Base-by-base conservation (phyloP, 2,329 filamentous ascomycete genomes). In the Epichloe sibirici region DNA sequence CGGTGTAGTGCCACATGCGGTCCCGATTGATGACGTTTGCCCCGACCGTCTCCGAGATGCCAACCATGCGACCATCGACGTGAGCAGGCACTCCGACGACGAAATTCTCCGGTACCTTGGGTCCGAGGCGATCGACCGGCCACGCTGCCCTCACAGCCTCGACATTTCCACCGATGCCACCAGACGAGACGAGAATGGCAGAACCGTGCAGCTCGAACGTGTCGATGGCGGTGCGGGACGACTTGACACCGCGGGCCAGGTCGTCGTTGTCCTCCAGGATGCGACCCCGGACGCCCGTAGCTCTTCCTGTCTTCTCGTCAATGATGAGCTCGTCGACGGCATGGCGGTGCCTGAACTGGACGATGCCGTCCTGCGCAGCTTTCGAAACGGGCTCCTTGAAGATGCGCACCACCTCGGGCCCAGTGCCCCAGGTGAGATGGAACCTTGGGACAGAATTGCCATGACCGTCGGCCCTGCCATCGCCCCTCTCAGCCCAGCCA, bases 1-100 rank as follows among this genome's bases (percentile, higher is more conserved):
- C 80, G 11, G 78, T 82, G 61, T 83, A 83, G 62, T 83, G 79
- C 80, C 80, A 83, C 79, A 83, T 82, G 44, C 80, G 69, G 59
- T 83, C 80, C 48, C 74, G 71, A 64, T 83, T 83, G 67, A 83
- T 71, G 54, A 82, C 60, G 53, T 72, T 68, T 1, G 76, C 80
- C 8, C 80, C 80, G 1, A 69, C 71, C 1, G 59, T 51, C 61
- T 80, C 73, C 2, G 77, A 64, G 49, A 83, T 81, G 38, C 67
- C 73, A 45, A 83, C 74, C 78, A 82, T 82, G 50, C 78, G 74
- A 2, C 80, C 80, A 57, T 83, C 80, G n/a, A 83, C 80, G 57
- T 83, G 78, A 0, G 77, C 77, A 0, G 80, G 80, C 3, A 83
- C 80, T 7, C 80, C 80, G 13, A 81, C 62, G 43, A 83, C 78